Evolutionary conservation across 495 filamentous ascomycete genomes (phyloP), one percentile per base, ranked within the genome.

Genomic region (Neurospora sp.): DNA sequence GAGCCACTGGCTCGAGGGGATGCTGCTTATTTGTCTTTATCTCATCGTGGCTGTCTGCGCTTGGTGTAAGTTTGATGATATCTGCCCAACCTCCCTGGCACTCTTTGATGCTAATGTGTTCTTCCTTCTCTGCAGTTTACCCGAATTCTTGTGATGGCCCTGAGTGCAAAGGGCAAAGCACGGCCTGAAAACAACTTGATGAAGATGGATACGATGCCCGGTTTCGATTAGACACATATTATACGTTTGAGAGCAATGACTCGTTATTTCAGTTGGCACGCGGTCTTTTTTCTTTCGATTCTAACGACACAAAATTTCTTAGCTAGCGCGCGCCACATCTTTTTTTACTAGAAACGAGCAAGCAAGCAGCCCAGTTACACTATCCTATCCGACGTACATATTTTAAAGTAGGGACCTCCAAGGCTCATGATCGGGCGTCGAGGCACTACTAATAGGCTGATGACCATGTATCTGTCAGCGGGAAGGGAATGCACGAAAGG

Each of bases 21-120:
- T 93, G 71, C 81, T 94, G 42, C 78, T 95, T 69, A 87, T 91
- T 74, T 91, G 89, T 73, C 84, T 94, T 73, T 95, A 94, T 78
- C 72, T 89, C 46, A 93, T 94, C 73, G 92, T 94, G 75, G 90
- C 90, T 68, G 83, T 85, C 16, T 87, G 86, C 75, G 79, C 82
- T 10, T 86, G 81, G 79, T 86, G 84, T 86, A 84, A 83, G 84
- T 84, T 37, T 39, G 39, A 42, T 40, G 27, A 66, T 35, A 18
- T 35, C 7, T 9, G 22, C 14, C 27, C 27, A 66, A 37, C 22
- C 53, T 18, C 53, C 8, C 14, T 37, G 53, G 12, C 27, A 5
- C 14, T 18, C 53, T 9, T 35, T 12, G 22, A 59, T 66, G 53
- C 27, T 66, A 66, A 66, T 16, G 53, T 37, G 27, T 31, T 27